phyloP scores from a whole-genome alignment of 2,329 filamentous ascomycete genomes.

The Hirsutella rhossiliensis region DNA sequence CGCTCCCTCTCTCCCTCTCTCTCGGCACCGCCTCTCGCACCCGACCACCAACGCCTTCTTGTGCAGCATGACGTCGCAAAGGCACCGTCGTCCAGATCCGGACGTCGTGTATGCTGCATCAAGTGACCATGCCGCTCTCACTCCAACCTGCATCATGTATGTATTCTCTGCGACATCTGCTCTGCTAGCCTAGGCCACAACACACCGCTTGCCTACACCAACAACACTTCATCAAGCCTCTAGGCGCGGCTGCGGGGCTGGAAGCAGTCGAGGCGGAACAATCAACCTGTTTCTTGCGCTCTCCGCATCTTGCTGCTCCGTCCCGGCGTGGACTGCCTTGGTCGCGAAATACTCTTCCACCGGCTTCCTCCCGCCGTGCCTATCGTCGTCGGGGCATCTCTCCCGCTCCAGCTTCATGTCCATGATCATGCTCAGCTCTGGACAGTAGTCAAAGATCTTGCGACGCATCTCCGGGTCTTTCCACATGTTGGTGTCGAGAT shows the following conservation, averaged over 20 bases:
- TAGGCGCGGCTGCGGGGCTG: background rate
- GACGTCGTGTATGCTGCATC: too few species aligned
- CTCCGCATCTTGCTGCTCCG: background rate
- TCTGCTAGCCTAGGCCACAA: too few species aligned
- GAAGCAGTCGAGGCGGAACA: background rate
- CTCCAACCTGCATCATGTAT: too few species aligned
- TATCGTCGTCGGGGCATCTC: constrained; percentile 22
- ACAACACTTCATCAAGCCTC: background rate
- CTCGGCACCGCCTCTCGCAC: background rate
- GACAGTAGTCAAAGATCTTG: constrained; percentile 42
- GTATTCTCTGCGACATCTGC: too few species aligned
- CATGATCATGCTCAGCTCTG: constrained; percentile 41
- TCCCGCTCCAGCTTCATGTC: constrained; percentile 43
- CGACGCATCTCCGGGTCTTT: constrained; percentile 27
- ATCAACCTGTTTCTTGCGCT: background rate
- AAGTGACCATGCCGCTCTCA: too few species aligned
- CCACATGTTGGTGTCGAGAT: constrained; percentile 34
- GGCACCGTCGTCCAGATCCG: too few species aligned
- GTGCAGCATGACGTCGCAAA: too few species aligned
- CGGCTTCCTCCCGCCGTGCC: constrained; percentile 1
- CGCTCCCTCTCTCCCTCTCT: background rate
- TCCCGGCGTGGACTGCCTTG: background rate
- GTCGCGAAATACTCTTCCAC: background rate
- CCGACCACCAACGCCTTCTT: background rate
- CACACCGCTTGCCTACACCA: background rate